Evolutionary conservation across 345 rosid species (phyloP).

Genomic region (Reutealis trisperma): DNA sequence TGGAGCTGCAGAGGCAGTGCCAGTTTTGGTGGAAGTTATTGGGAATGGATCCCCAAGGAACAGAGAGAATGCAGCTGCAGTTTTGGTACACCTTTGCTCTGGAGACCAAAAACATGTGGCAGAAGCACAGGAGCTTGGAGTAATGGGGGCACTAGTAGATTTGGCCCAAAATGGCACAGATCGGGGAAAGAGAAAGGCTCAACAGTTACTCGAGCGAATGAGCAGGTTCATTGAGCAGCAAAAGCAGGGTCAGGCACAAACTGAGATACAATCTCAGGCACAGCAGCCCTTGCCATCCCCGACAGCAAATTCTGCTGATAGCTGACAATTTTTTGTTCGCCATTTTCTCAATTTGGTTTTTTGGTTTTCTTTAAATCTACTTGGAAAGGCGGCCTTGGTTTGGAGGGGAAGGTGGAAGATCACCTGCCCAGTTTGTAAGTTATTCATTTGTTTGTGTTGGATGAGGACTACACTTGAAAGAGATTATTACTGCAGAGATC

Average conservation of each 20-base stretch:
- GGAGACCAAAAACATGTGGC: conserved; percentile 70
- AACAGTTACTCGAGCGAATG: conserved; percentile 79
- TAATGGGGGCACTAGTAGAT: conserved; percentile 70
- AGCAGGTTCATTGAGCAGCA: conserved; percentile 71
- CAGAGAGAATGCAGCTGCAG: conserved; percentile 48
- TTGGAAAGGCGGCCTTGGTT: conserved; percentile 28
- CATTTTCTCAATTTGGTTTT: conserved; percentile 19
- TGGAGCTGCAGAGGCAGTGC: conserved; percentile 46
- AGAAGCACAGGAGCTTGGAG: conserved; percentile 80
- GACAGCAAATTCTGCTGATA: conserved; percentile 37
- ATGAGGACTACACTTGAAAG: conserved; percentile 14
- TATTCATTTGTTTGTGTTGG: conserved; percentile 38
- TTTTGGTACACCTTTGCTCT: conserved; percentile 65
- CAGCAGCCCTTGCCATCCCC: conserved; percentile 40
- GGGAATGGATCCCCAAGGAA: conserved; percentile 43
- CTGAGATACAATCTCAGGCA: conserved; percentile 36
- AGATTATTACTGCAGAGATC: conserved; percentile 3
- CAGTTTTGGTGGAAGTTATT: conserved; percentile 41
- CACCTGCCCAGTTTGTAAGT: conserved; percentile 40
- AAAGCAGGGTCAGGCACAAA: conserved; percentile 51
- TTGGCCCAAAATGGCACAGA: conserved; percentile 88
- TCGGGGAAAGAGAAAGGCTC: conserved; percentile 94
- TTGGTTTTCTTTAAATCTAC: conserved; percentile 13
- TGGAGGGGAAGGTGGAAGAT: conserved; percentile 52
- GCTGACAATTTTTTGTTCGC: conserved; percentile 34